Percentiles rank a stretch among this genome's conserved stretches.
Evolutionary conservation across 768 basidiomycete genomes (phyloP).

Genomic region (Tylopilus vinaceipallidus): DNA sequence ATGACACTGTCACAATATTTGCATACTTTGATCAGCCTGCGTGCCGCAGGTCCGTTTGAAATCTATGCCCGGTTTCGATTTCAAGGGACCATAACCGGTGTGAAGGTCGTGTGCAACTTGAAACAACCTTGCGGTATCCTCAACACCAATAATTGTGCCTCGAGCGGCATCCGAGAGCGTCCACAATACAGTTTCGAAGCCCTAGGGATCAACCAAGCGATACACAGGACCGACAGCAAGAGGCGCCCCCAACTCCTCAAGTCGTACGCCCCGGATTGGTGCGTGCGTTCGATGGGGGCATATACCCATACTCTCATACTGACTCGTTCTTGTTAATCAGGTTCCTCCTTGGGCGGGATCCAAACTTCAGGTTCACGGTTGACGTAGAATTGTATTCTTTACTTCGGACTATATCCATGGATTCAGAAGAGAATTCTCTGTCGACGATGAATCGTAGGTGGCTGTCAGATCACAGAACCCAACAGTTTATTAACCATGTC

Average conservation of each 20-base stretch:
- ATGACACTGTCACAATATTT: no score
- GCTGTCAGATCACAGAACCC: background rate
- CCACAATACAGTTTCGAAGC: no score
- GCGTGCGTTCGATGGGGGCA: slow-evolving; percentile 19
- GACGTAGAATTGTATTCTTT: slow-evolving; percentile 56
- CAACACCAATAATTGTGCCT: no score
- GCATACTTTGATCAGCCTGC: no score
- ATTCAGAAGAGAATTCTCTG: slow-evolving; percentile 75
- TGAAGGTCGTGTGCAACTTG: no score
- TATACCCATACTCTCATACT: no score
- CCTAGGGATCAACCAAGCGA: slow-evolving; percentile 8
- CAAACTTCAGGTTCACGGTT: background rate
- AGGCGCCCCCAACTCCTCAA: slow-evolving; percentile 43
- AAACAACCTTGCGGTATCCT: no score
- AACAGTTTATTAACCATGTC: slow-evolving; percentile 13
- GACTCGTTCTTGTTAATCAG: no score
- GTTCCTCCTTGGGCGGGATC: slow-evolving; percentile 17
- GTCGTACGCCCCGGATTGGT: slow-evolving; percentile 82
- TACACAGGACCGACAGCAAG: slow-evolving; percentile 23
- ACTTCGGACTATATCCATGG: slow-evolving; percentile 64
- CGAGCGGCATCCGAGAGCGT: no score
- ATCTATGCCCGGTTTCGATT: no score
- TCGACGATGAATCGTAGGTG: slow-evolving; percentile 68
- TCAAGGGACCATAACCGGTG: no score
- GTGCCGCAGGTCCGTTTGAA: no score